Evolutionary conservation across 2,329 filamentous ascomycete species (phyloP), one percentile per base, ranked within the genome.

Genomic region (Colletotrichum sp.): DNA sequence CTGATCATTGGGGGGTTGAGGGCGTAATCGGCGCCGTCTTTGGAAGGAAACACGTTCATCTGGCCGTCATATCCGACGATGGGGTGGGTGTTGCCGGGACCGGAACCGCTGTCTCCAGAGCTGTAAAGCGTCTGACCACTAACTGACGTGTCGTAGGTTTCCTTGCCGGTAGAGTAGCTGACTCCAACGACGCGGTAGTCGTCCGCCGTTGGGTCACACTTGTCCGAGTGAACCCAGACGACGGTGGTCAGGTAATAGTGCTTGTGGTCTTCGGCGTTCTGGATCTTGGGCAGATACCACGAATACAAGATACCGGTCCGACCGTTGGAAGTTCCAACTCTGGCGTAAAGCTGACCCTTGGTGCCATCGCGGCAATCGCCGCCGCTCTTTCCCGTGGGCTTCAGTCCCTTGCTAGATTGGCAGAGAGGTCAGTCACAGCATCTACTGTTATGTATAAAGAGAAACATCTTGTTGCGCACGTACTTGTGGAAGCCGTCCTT

Each of bases 211-310:
- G 71, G 26, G 21, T 30, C 36, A 34, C 71, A 72, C 12, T 48
- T 61, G 4, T 61, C 36, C 2, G 71, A 21, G 34, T 72, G 64
- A 4, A 72, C n/a, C 71, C 71, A 72, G 6, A 72, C 71, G 3
- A 72, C 64, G 3, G n/a, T 14, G 7, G 7, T 68, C 48, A 69
- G n/a, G 8, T 72, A 72, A 10, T n/a, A 72, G 14, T 72, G 71
- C 36, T 26, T 68, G 36, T 68, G 55, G 0, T 6, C 12, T n/a
- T 66, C 55, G 55, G 24, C 14, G 3, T 28, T 21, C 34, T 36
- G 32, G 52, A 69, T 5, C 55, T 72, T 72, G 34, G 71, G 71
- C n/a, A 68, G 26, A 6, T 72, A 72, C 71, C 71, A 72, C 4
- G 64, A 52, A 8, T 72, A 72, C 3, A 72, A 6, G 16, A 72